Base-by-base conservation (phyloP, 768 basidiomycete species). In the Lactifluus volemus region DNA sequence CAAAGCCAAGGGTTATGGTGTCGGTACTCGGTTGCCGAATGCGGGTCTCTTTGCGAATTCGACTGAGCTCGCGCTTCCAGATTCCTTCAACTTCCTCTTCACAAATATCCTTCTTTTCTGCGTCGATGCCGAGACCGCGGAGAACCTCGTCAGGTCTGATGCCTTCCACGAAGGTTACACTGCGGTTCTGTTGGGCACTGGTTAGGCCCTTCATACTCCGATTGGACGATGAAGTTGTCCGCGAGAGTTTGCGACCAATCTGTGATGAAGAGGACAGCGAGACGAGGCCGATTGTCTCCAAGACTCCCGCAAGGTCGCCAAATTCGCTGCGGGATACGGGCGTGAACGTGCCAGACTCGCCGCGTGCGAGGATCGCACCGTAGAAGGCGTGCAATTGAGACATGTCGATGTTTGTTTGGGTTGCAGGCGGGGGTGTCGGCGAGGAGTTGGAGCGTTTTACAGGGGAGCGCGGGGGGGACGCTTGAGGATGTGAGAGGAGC, bases 301-400 rank as follows among this genome's bases (percentile, higher is more conserved):
- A 73, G 51, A 92, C 74, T 29, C 81, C 79, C 0, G 88, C 68
- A 3, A 92, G 76, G 65, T 93, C 90, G 0, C 78, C 75, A 64
- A 93, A 91, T 67, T 92, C 89, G 69, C 81, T 88, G 9, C 87
- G 78, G 10, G 85, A 88, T 2, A 86, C 88, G 3, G 86, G 77
- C 3, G 79, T 73, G 63, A 89, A 85, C 5, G 81, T 69, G 15
- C 78, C 79, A 15, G 73, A 75, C 21, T 81, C 81, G 11, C 78
- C 75, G 38, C 86, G 80, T 15, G 76, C 75, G 9, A 93, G 79
- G 50, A 88, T 73, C 2, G 76, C 68, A 41, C 73, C 70, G 66
- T 92, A 92, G 70, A 84, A 89, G 0, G 78, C 67, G 59, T 90
- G 81, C 19, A 93, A 74, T 19, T 83, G 81, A 10, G 78, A 75